These are phyloP conservation scores for Furculomyces boomerangus DNA, from an alignment of 371 early-diverging fungal genomes.

Conservation along the genomic window DNA sequence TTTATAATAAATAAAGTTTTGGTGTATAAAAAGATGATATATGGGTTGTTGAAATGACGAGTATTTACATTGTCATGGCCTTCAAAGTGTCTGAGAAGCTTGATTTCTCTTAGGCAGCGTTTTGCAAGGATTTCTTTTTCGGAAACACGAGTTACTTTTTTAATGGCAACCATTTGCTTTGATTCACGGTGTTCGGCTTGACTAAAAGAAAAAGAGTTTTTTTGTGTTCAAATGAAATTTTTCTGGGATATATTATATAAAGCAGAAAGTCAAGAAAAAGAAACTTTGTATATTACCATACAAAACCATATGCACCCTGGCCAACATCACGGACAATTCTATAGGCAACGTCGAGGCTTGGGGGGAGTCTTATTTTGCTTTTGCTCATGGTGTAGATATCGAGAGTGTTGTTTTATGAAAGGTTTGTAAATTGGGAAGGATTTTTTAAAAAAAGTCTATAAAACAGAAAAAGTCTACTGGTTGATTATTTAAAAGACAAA, in stretches of 20 bases:
- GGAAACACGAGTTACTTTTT: constrained; percentile 72
- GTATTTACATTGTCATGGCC: constrained; percentile 67
- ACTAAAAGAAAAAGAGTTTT: constrained; percentile 20
- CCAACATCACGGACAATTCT: constrained; percentile 73
- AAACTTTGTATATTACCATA: constrained; percentile 42
- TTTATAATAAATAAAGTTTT: not conserved
- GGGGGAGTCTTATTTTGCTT: constrained; percentile 24
- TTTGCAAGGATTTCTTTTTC: constrained; percentile 72
- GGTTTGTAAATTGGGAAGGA: too few relatives aligned
- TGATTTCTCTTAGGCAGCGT: constrained; percentile 74
- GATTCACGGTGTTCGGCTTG: constrained; percentile 58
- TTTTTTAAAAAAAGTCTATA: too few relatives aligned
- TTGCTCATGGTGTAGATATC: too few relatives aligned
- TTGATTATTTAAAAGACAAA: too few relatives aligned
- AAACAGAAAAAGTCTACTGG: too few relatives aligned
- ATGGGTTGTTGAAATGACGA: not conserved
- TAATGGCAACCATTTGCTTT: constrained; percentile 80
- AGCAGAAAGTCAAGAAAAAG: constrained; percentile 4
- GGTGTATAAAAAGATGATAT: too few relatives aligned
- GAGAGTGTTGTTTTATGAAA: too few relatives aligned
- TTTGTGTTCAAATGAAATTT: not conserved
- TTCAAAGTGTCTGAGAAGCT: constrained; percentile 70
- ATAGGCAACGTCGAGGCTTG: constrained; percentile 28
- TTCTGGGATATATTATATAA: too few relatives aligned
- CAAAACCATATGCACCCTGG: constrained; percentile 85